A percentile compares a stretch with the other conserved stretches of the same genome.
These are phyloP conservation scores for Mortierella sp. DNA, from an alignment of 371 early-diverging fungal genomes.

Conservation along the genomic window DNA sequence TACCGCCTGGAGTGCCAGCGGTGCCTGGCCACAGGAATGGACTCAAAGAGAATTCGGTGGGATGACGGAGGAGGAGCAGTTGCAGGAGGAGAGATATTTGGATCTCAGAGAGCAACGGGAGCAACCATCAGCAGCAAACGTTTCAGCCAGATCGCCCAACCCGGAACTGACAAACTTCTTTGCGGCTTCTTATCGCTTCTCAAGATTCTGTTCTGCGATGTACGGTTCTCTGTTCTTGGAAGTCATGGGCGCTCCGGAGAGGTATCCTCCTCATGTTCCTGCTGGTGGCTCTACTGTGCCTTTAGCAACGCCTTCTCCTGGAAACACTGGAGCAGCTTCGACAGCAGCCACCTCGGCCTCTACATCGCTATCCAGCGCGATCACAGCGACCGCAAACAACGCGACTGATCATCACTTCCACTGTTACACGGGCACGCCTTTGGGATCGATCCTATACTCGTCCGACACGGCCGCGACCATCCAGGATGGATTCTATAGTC, in stretches of 20 bases:
- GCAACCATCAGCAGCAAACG: conserved; percentile 14
- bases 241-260: conserved; percentile 42
- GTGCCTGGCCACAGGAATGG: conserved; percentile 40
- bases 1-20: conserved; percentile 38
- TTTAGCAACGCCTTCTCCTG: conserved; percentile 10
- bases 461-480: conserved; percentile 49
- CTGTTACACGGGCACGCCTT: conserved; percentile 41
- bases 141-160: conserved; percentile 22
- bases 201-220: conserved; percentile 52
- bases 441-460: conserved; percentile 50
- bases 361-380: not conserved
- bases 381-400: conserved; percentile 1
- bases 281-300: not conserved
- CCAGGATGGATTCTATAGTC: conserved; percentile 51
- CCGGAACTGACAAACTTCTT: conserved; percentile 44
- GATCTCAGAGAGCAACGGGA: conserved; percentile 38
- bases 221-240: conserved; percentile 33
- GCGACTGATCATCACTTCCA: conserved; percentile 33
- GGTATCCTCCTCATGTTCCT: conserved; percentile 22
- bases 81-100: conserved; percentile 18
- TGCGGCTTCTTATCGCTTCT: conserved; percentile 48
- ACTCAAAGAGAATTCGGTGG: not conserved
- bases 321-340: not conserved
- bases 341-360: conserved; percentile 2
- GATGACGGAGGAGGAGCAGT: conserved; percentile 26